Evolutionary conservation across 257 asterid species (phyloP).

Genomic region (Lavandula angustifolia): DNA sequence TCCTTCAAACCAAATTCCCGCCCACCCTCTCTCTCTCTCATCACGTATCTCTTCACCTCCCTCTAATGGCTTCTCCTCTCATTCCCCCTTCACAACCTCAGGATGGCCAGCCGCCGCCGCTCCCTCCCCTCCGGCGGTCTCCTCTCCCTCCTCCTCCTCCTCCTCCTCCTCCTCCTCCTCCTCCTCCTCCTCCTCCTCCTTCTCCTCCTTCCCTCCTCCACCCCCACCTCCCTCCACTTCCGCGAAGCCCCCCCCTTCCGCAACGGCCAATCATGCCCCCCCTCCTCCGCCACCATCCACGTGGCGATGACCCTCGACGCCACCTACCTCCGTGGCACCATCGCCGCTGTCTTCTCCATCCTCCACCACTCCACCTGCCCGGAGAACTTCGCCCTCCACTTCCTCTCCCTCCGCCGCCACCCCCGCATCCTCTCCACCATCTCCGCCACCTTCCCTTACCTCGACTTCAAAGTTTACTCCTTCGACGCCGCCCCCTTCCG

Average conservation of each 20-base stretch:
- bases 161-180: slow-evolving; percentile 33
- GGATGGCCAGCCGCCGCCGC: slow-evolving; percentile 65
- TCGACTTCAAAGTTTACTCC: slow-evolving; percentile 52
- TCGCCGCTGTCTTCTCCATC: slow-evolving; percentile 71
- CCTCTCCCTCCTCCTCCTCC: too few relatives aligned
- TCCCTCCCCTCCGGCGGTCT: slow-evolving; percentile 49
- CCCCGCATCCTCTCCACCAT: slow-evolving; percentile 49
- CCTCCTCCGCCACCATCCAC: slow-evolving; percentile 39
- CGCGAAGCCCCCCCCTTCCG: slow-evolving; percentile 74
- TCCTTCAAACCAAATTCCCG: slow-evolving; percentile 43
- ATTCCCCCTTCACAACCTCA: slow-evolving; percentile 39
- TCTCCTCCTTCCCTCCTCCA: slow-evolving; percentile 46
- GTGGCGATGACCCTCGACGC: slow-evolving; percentile 76
- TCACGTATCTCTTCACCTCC: slow-evolving; percentile 43
- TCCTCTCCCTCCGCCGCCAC: slow-evolving; percentile 44
- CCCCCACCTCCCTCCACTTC: slow-evolving; percentile 34
- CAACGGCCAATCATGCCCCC: slow-evolving; percentile 47
- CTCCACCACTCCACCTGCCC: slow-evolving; percentile 69
- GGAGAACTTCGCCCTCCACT: slow-evolving; percentile 58
- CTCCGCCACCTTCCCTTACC: slow-evolving; percentile 57
- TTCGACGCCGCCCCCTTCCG: slow-evolving; percentile 44
- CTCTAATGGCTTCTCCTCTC: slow-evolving; percentile 56
- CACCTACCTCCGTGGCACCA: slow-evolving; percentile 66
- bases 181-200: slow-evolving; percentile 58
- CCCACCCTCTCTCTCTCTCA: slow-evolving; percentile 32